phyloP scores from a whole-genome alignment of 202 grass and related monocot genomes.

The Sporobolus alterniflorus region DNA sequence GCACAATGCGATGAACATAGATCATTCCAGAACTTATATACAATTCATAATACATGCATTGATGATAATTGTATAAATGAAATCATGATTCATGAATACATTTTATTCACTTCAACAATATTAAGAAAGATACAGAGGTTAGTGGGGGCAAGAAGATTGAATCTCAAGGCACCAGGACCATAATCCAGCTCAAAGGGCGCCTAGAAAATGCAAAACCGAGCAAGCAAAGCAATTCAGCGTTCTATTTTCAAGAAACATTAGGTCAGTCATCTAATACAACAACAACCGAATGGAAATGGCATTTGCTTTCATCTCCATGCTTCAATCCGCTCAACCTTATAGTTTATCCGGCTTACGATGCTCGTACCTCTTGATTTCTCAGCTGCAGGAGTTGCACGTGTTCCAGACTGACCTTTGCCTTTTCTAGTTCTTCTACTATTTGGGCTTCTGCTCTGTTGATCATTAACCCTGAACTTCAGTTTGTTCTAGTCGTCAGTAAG shows the following conservation, averaged over 20 bases:
- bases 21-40: constrained; percentile 8
- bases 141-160: background rate
- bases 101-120: constrained; percentile 33
- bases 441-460: constrained; percentile 30
- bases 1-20: background rate
- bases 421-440: constrained; percentile 67
- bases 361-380: constrained; percentile 72
- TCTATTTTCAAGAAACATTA: constrained; percentile 51
- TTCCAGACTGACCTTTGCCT: constrained; percentile 52
- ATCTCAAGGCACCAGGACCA: constrained; percentile 20
- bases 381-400: constrained; percentile 1
- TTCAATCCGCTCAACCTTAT: constrained; percentile 71
- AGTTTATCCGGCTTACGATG: constrained; percentile 79
- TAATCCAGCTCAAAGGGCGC: constrained; percentile 40
- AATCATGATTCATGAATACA: background rate
- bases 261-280: constrained; percentile 53
- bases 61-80: constrained; percentile 20
- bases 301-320: constrained; percentile 75
- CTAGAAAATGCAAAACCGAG: constrained; percentile 47
- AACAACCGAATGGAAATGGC: background rate
- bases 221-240: constrained; percentile 24
- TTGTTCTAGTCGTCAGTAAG: too few species aligned
- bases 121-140: constrained; percentile 43
- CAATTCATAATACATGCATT: background rate
- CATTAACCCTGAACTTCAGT: too few species aligned